A percentile compares a stretch with the other conserved stretches of the same genome.
Evolutionary conservation across 805 yeast genomes (phyloP).

Genomic region (Sugiyamaella smithiae): DNA sequence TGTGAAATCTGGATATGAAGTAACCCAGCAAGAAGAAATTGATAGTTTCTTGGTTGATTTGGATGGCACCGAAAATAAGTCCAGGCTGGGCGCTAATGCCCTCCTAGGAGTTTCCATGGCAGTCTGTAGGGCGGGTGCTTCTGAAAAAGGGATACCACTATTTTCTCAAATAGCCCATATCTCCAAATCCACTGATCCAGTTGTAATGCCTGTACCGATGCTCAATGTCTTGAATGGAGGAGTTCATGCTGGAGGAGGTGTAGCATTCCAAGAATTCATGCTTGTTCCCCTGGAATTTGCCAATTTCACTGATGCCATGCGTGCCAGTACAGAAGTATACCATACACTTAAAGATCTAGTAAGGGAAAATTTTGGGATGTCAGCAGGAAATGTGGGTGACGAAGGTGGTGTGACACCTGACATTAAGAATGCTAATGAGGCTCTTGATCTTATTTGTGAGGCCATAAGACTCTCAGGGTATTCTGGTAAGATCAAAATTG

Average conservation of each 20-base stretch:
- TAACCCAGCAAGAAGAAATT: conserved; percentile 78
- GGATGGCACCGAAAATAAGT: conserved; percentile 97
- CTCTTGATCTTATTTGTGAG: conserved; percentile 84
- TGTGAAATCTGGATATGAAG: conserved; percentile 72
- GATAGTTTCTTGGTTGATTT: conserved; percentile 82
- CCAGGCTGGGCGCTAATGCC: conserved; percentile 98
- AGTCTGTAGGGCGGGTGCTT: conserved; percentile 97
- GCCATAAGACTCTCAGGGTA: conserved; percentile 94
- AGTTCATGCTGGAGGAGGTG: conserved; percentile 98
- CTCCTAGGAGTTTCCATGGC: conserved; percentile 96
- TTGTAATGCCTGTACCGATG: conserved; percentile 96
- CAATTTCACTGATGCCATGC: conserved; percentile 89
- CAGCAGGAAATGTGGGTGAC: conserved; percentile 99
- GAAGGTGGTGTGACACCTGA: conserved; percentile 99
- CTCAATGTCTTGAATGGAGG: conserved; percentile 99
- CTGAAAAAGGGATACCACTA: conserved; percentile 87
- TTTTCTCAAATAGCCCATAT: conserved; percentile 85
- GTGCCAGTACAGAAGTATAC: conserved; percentile 97
- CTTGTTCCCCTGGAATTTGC: conserved; percentile 92
- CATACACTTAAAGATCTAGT: conserved; percentile 90
- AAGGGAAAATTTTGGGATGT: conserved; percentile 92
- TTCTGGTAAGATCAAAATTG: conserved; percentile 88
- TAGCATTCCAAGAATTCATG: conserved; percentile 99
- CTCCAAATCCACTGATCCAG: conserved; percentile 73
- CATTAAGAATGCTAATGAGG: conserved; percentile 92